Percentiles rank a stretch among this genome's conserved stretches.
phyloP scores from a whole-genome alignment of 345 rosid species.

The Hibiscus trionum region DNA sequence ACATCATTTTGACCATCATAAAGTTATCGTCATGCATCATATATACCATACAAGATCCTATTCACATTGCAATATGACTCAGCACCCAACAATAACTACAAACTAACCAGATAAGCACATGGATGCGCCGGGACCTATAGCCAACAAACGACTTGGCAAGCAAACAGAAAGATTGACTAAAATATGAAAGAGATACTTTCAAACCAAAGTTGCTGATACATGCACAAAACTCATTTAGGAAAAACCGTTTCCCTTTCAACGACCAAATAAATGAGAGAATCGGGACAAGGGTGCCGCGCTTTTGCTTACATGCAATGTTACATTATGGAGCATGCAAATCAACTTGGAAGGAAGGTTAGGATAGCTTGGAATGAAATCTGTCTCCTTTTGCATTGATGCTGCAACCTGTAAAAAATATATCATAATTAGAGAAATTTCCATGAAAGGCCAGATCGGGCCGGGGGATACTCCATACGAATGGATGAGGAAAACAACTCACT shows the following conservation, averaged over 20 bases:
- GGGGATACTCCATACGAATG: not conserved
- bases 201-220: not conserved
- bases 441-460: slow-evolving; percentile 9
- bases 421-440: slow-evolving; percentile 6
- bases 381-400: slow-evolving; percentile 72
- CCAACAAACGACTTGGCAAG: not conserved
- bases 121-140: not conserved
- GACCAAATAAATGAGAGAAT: not conserved
- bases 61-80: too few relatives aligned
- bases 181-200: not conserved
- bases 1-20: not conserved
- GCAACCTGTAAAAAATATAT: slow-evolving; percentile 45
- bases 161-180: not conserved
- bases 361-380: slow-evolving; percentile 56
- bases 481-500: slow-evolving; percentile 30
- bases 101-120: not conserved
- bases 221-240: not conserved
- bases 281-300: slow-evolving; percentile 12
- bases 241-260: not conserved
- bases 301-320: slow-evolving; percentile 56
- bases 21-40: not conserved
- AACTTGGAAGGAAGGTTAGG: slow-evolving; percentile 71
- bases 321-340: slow-evolving; percentile 64
- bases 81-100: too few relatives aligned
- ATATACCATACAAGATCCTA: too few relatives aligned